A percentile compares a stretch with the other conserved stretches of the same genome.
phyloP scores from a whole-genome alignment of 1,284 basidiomycete species.

The Rhodotorula glutinis region DNA sequence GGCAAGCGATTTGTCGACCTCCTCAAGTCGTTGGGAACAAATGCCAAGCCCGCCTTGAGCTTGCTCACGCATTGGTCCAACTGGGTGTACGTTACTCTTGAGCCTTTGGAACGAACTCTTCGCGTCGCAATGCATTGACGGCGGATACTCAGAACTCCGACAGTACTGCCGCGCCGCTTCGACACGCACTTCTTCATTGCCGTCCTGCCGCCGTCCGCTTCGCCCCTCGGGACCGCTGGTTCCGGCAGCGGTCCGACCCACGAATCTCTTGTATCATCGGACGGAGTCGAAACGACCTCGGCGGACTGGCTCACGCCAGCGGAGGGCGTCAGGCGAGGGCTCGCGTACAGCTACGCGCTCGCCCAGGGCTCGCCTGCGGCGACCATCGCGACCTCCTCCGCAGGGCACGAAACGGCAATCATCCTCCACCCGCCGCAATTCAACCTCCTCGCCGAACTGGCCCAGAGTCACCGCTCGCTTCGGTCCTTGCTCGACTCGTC shows the following conservation, averaged over 20 bases:
- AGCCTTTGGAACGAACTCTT: background rate
- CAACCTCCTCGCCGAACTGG: conserved; percentile 39
- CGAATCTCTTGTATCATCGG: conserved; percentile 28
- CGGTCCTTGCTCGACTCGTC: conserved; percentile 1
- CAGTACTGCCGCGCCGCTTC: conserved; percentile 37
- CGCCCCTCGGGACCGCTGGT: conserved; percentile 25
- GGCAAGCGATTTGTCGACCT: conserved; percentile 12
- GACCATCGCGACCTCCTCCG: background rate
- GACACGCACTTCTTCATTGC: conserved; percentile 44
- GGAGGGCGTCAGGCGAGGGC: conserved; percentile 31
- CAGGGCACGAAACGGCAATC: conserved; percentile 12
- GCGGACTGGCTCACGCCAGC: conserved; percentile 38
- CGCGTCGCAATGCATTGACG: background rate
- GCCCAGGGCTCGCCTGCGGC: no score
- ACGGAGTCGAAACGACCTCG: conserved; percentile 33
- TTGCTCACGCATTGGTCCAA: conserved; percentile 30
- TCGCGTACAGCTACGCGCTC: conserved; percentile 22
- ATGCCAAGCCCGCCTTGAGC: conserved; percentile 1
- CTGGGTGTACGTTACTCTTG: conserved; percentile 31
- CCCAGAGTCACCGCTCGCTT: conserved; percentile 15
- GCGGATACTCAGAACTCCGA: conserved; percentile 26
- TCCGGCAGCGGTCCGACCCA: conserved; percentile 21
- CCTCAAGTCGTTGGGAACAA: conserved; percentile 7
- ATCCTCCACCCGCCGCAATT: conserved; percentile 42
- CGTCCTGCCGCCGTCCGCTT: conserved; percentile 26